Percentiles rank a stretch among this genome's conserved stretches.
These are phyloP conservation scores for Phialophora verrucosa DNA, from an alignment of 2,329 filamentous ascomycete genomes.

Conservation along the genomic window DNA sequence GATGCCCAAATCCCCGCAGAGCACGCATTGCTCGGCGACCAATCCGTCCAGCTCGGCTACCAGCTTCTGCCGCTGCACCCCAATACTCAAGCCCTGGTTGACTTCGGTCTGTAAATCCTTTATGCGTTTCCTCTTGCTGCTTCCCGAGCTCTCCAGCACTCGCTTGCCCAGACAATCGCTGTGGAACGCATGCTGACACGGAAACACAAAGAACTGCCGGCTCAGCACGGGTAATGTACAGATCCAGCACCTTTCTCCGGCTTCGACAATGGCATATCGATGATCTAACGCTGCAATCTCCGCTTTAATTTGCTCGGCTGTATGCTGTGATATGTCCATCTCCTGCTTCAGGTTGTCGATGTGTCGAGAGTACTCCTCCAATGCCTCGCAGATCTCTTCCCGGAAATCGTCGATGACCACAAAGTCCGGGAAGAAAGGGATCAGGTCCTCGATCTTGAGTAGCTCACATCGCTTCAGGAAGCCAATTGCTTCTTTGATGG, in stretches of 20 bases:
- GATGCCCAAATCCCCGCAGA: constrained; percentile 94
- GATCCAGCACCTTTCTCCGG: constrained; percentile 90
- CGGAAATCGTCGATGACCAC: constrained; percentile 99
- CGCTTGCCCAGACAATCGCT: constrained; percentile 88
- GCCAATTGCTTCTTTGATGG: constrained; percentile 91
- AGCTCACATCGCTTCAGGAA: constrained; percentile 91
- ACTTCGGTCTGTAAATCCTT: constrained; percentile 84
- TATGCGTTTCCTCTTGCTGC: constrained; percentile 78
- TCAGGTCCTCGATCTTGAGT: constrained; percentile 92
- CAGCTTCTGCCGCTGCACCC: constrained; percentile 76
- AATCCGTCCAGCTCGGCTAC: constrained; percentile 89
- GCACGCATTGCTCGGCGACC: constrained; percentile 86
- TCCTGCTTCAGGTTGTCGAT: constrained; percentile 88
- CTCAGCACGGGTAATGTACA: constrained; percentile 85
- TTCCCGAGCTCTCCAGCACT: constrained; percentile 80
- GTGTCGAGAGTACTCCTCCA: constrained; percentile 90
- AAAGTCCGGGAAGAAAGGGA: constrained; percentile 98
- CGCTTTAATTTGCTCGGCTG: constrained; percentile 85
- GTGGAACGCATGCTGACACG: constrained; percentile 97
- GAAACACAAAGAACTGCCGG: constrained; percentile 96
- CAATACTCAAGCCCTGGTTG: constrained; percentile 72
- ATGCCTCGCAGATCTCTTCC: constrained; percentile 90
- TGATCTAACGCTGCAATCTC: constrained; percentile 86
- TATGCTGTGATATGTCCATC: constrained; percentile 93
- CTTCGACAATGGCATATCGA: constrained; percentile 94